Evolutionary conservation across 176 grass and related monocot species (phyloP).

Genomic region (Thinopyrum elongatum): DNA sequence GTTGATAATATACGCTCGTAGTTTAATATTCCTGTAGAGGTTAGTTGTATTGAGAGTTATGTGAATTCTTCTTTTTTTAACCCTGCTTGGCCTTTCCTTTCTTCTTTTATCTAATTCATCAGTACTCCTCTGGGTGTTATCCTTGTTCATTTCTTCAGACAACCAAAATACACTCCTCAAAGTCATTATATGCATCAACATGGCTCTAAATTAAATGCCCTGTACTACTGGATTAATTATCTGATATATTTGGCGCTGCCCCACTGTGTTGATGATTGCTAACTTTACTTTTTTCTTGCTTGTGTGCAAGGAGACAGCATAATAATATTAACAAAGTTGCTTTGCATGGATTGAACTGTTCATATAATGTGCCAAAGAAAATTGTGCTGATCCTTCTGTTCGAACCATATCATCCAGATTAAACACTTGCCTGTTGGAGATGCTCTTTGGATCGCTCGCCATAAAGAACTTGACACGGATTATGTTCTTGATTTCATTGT

Average conservation of each 20-base stretch:
- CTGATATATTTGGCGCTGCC: neutral
- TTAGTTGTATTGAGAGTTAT: slow-evolving; percentile 26
- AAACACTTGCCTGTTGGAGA: slow-evolving; percentile 84
- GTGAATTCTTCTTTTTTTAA: neutral
- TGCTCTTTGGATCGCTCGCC: slow-evolving; percentile 75
- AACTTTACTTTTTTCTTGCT: neutral
- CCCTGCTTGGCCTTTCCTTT: neutral
- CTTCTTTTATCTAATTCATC: neutral
- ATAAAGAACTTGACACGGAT: slow-evolving; percentile 51
- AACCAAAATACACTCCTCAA: neutral
- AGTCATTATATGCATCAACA: neutral
- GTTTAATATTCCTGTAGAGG: slow-evolving; percentile 62
- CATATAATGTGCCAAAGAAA: slow-evolving; percentile 3
- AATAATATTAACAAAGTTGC: neutral
- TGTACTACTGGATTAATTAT: neutral
- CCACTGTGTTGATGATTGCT: neutral
- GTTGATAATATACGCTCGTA: slow-evolving; percentile 61
- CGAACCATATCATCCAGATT: slow-evolving; percentile 44
- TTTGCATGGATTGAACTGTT: slow-evolving; percentile 13
- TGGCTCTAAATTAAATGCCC: too few species aligned
- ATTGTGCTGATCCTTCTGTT: slow-evolving; percentile 26
- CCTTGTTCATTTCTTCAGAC: neutral
- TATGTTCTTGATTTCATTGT: slow-evolving; percentile 94
- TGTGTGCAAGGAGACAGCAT: neutral
- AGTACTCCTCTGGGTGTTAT: neutral